Percentiles rank a stretch among this genome's conserved stretches.
Conservation (phyloP, 2,329 filamentous ascomycete genomes). For the Penicillium oxalicum region DNA sequence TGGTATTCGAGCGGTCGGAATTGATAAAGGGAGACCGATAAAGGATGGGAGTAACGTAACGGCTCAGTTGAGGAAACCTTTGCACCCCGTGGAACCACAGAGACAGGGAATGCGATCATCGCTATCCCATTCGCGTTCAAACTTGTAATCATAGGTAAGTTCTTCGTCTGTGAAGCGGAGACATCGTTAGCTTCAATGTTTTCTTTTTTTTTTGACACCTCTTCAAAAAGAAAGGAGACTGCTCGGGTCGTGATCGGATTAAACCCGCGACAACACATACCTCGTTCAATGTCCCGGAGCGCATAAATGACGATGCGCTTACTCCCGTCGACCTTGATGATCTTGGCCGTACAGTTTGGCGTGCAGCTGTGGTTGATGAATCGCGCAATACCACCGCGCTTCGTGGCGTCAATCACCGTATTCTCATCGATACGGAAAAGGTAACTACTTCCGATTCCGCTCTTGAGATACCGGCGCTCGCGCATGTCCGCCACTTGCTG, state of each 20-base stretch:
- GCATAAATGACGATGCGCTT: slow-evolving; percentile 99
- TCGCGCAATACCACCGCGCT: slow-evolving; percentile 93
- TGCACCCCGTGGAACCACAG: slow-evolving; percentile 91
- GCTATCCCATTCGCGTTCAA: slow-evolving; percentile 92
- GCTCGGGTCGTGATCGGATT: background rate
- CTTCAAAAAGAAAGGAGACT: background rate
- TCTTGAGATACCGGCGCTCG: slow-evolving; percentile 86
- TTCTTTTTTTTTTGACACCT: background rate
- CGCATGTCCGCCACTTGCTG: slow-evolving; percentile 97
- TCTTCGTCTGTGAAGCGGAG: slow-evolving; percentile 69
- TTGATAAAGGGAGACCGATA: background rate
- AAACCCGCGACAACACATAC: slow-evolving; percentile 54
- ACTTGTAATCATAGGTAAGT: slow-evolving; percentile 99
- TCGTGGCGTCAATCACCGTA: slow-evolving; percentile 95
- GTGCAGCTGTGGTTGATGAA: slow-evolving; percentile 99
- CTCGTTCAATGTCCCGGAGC: slow-evolving; percentile 85
- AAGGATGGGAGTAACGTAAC: background rate
- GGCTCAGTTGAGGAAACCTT: slow-evolving; percentile 93
- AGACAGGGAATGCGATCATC: slow-evolving; percentile 95
- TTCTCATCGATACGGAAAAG: slow-evolving; percentile 97
- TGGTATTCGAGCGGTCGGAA: background rate
- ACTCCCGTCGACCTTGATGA: slow-evolving; percentile 96
- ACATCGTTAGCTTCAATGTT: background rate
- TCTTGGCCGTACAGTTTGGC: slow-evolving; percentile 98
- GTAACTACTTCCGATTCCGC: slow-evolving; percentile 94